Evolutionary conservation across 2,329 filamentous ascomycete species (phyloP).

Genomic region (Monosporascus sp.): DNA sequence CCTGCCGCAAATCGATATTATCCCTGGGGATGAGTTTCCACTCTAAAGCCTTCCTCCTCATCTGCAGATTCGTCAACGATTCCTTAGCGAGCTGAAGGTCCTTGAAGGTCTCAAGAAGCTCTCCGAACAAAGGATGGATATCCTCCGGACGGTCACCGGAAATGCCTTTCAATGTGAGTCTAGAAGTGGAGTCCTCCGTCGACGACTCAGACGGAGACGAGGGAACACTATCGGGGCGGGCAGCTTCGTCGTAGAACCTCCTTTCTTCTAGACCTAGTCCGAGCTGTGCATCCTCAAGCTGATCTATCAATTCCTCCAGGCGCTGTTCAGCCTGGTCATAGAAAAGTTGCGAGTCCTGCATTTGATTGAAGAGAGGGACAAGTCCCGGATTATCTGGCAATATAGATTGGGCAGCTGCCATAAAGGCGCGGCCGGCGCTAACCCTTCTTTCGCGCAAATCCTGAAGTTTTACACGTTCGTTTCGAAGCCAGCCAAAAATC

Average conservation of each 20-base stretch:
- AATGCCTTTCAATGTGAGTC: constrained; percentile 19
- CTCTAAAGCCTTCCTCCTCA: constrained; percentile 28
- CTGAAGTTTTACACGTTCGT: constrained; percentile 13
- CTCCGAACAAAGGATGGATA: constrained; percentile 41
- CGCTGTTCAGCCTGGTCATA: constrained; percentile 21
- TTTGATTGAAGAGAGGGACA: constrained; percentile 17
- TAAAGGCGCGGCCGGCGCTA: constrained; percentile 19
- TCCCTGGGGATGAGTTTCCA: constrained; percentile 13
- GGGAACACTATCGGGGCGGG: constrained; percentile 7
- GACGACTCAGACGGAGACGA: neutral
- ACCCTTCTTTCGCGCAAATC: constrained; percentile 17
- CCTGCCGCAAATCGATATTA: constrained; percentile 16
- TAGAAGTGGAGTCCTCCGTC: neutral
- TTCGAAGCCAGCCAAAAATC: constrained; percentile 13
- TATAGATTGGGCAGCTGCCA: constrained; percentile 18
- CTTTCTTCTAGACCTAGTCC: constrained; percentile 18
- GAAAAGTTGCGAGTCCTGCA: constrained; percentile 13
- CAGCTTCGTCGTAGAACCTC: constrained; percentile 18
- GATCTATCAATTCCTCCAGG: constrained; percentile 22
- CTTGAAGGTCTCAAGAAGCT: constrained; percentile 36
- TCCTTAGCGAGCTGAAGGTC: constrained; percentile 44
- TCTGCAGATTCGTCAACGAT: constrained; percentile 37
- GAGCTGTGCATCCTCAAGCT: constrained; percentile 17
- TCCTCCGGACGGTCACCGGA: constrained; percentile 30
- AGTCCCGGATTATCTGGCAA: constrained; percentile 13